Base-by-base conservation (phyloP, 1,284 basidiomycete genomes). In the Tilletia horrida region DNA sequence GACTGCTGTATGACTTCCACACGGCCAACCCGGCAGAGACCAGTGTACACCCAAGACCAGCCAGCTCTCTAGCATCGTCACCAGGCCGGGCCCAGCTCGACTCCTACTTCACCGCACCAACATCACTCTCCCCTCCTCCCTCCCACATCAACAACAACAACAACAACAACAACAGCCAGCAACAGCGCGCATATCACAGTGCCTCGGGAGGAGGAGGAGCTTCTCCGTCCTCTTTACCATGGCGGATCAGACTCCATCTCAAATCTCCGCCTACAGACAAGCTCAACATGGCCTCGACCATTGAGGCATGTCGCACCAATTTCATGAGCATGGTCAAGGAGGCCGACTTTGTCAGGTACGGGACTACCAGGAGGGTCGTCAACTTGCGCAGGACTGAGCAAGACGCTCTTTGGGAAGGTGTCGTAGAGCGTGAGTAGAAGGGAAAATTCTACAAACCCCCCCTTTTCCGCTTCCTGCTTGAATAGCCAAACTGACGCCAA, bases 281-380 rank as follows among this genome's bases (percentile, higher is more conserved):
- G 63, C 67, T 77, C 4, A 70, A 73, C 31, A 62, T 70, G 2
- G 69, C 72, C 4, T 62, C 52, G 16, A 23, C 64, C 29, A 31
- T 76, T 16, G 72, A 73, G 55, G 67, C 68, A 4, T 73, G 74
- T 71, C 69, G 74, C 50, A 69, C 71, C 6, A 70, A 67, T 31
- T 79, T 76, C 69, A 79, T 79, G 77, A 72, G 72, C 29, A 73
- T 73, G 72, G 69, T 77, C 69, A 79, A 79, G 42, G 76, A 77
- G 62, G 76, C 77, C 31, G 77, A 79, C 69, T 77, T 77, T 68
- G 76, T 79, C 1, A 72, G 76, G 13, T 75, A 71, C 44, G 77
- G 77, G 21, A 76, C 69, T 16, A 77, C 77, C 3, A 75, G 74
- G 59, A 67, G 71, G 35, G 76, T 79, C 16, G 69, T 69, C 62